Evolutionary conservation across 2,329 filamentous ascomycete genomes (phyloP), one percentile per base, ranked within the genome.

Genomic region (Fusarium sarcochroum): DNA sequence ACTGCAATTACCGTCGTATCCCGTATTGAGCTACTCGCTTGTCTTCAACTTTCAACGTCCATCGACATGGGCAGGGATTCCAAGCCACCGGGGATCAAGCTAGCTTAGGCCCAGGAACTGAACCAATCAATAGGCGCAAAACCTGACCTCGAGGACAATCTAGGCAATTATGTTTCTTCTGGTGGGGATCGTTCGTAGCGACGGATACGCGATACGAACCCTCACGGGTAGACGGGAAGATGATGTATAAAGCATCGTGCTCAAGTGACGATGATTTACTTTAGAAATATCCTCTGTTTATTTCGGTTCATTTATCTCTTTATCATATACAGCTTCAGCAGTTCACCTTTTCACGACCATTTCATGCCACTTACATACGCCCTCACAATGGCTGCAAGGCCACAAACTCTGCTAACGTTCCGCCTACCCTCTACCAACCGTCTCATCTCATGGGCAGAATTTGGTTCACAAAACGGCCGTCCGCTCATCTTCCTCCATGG

Each of bases 371-470:
- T 32, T 14, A 18, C n/a, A 18, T 23, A 5, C 23, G 5, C 11
- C 30, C 9, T 23, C 3, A 34, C 17, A 17, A 58, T 58, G 25
- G 25, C 35, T n/a, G 17, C 15, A 27, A 57, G 20, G 9, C 52
- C 58, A 37, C 52, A 30, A 14, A 30, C 18, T 8, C 14, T 62
- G 6, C 15, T 49, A 7, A 23, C 34, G 13, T 60, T 65, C 35
- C 54, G 44, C 9, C 45, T 54, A n/a, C 57, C 64, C 6, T 40
- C 38, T n/a, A 58, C 64, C 4, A 58, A 54, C 15, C 55, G 60
- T 23, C 57, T 66, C 18, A 47, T 65, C 25, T 52, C 60, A 38
- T 68, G 64, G 60, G 60, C 67, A 5, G 54, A 63, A 21, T 66
- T 54, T 23, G 57, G 64, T 4, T 57, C 50, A 10, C 46, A 45